A percentile compares a stretch with the other conserved stretches of the same genome.
phyloP scores from a whole-genome alignment of 441 rosid genomes.

The Gossypium schwendimanii region DNA sequence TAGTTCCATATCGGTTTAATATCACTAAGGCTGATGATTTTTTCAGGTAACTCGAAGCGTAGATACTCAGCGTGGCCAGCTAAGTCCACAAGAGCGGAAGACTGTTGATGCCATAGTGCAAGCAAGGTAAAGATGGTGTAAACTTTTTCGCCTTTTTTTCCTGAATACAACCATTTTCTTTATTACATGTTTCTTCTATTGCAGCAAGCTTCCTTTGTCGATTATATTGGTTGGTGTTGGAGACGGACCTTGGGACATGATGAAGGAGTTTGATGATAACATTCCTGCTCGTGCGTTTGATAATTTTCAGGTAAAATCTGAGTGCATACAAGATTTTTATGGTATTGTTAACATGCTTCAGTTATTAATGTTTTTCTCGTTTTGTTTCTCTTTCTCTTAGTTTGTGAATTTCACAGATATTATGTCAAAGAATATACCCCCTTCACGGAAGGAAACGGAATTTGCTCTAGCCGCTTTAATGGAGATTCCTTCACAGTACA shows the following conservation, averaged over 20 bases:
- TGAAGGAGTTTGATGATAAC: constrained; percentile 68
- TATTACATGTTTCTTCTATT: constrained; percentile 16
- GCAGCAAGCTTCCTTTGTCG: constrained; percentile 63
- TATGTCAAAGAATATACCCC: constrained; percentile 50
- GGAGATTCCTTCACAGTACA: constrained; percentile 73
- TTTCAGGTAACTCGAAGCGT: constrained; percentile 66
- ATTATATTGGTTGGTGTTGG: constrained; percentile 71
- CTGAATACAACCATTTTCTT: background rate
- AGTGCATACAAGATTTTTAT: background rate
- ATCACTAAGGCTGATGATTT: background rate
- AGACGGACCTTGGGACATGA: constrained; percentile 85
- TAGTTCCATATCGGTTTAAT: background rate
- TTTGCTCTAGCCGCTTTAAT: constrained; percentile 67
- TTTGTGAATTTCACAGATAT: constrained; percentile 77
- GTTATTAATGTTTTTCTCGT: background rate
- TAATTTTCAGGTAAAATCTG: constrained; percentile 54
- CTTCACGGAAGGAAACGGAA: constrained; percentile 52
- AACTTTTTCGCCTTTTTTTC: background rate
- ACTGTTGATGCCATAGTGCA: constrained; percentile 68
- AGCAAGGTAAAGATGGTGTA: constrained; percentile 26
- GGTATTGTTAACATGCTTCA: background rate
- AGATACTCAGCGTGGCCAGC: constrained; percentile 41
- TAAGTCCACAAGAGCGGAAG: constrained; percentile 74
- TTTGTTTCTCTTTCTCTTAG: constrained; percentile 24
- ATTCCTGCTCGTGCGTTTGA: constrained; percentile 74